Evolutionary conservation across 2,329 filamentous ascomycete species (phyloP), one percentile per base, ranked within the genome.

Genomic region (Plenodomus tracheiphilus): DNA sequence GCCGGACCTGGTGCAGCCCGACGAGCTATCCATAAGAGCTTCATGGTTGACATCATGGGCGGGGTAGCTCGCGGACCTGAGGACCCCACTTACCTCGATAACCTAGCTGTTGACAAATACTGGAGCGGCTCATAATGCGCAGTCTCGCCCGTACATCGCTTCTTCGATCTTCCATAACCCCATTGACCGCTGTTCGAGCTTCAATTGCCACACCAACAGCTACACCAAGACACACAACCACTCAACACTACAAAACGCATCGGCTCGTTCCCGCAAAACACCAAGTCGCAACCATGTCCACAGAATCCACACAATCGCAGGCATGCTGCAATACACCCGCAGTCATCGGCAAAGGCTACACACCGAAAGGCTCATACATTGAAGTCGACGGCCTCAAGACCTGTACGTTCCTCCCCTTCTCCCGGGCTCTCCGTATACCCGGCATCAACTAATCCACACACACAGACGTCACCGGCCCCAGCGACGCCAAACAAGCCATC

Each of bases 331-430:
- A 75, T 55, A 74, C 79, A 16, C 79, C 79, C 11, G 76, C 77
- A 6, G 73, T 79, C 37, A 71, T 78, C 13, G 64, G 64, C 58
- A 72, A 78, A 47, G 75, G 72, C 60, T 85, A 85, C 70, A 68
- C 80, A 59, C 70, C 74, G 51, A 85, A 85, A 70, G 83, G 83
- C 43, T 73, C 80, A 58, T 86, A 79, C 64, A 82, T 79, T 59
- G 80, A 77, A 47, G 74, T 84, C 62, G 78, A 83, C 71, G 83
- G 83, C 56, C 58, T 85, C 72, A 85, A 85, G 72, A 86, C 83
- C 4, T 86, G 79, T 81, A 65, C 5, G 73, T 68, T 19, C 11
- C 13, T 38, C 21, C 30, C 19, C 20, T 8, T 9, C 16, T 42
- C 15, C 21, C n/a, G n/a, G n/a, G n/a, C n/a, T n/a, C n/a, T n/a